These are phyloP conservation scores for Globisporangium polare DNA, from an alignment of 352 stramenopile species.

Conservation along the genomic window DNA sequence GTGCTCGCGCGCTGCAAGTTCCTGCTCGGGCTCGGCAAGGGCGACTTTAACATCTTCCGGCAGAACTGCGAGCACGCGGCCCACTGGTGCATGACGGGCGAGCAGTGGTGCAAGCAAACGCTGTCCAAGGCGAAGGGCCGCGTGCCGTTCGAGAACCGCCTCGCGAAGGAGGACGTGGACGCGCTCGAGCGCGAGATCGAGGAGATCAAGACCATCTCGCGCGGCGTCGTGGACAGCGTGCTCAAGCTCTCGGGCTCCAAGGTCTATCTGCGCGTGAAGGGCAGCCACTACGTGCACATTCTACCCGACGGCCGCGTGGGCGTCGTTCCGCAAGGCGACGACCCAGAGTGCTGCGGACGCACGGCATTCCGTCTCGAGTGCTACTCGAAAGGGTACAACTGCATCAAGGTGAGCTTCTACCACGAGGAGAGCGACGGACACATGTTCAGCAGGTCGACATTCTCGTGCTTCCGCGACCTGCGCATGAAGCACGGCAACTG, in stretches of 20 bases:
- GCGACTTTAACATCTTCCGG: conserved; percentile 86
- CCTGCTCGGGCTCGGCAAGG: conserved; percentile 63
- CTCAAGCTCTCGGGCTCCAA: conserved; percentile 50
- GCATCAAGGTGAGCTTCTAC: conserved; percentile 81
- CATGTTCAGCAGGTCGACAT: conserved; percentile 85
- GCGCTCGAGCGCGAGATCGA: conserved; percentile 68
- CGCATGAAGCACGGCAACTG: conserved; percentile 67
- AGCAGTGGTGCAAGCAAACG: conserved; percentile 88
- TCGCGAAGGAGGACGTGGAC: conserved; percentile 74
- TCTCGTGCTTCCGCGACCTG: conserved; percentile 82
- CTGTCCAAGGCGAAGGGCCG: conserved; percentile 64
- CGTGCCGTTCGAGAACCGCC: conserved; percentile 76
- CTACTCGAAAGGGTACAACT: conserved; percentile 83
- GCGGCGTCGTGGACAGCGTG: conserved; percentile 62
- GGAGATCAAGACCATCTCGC: conserved; percentile 67
- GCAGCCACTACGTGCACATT: conserved; percentile 62
- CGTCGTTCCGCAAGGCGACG: conserved; percentile 41
- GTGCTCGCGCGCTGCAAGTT: conserved; percentile 83
- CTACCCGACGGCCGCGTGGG: conserved; percentile 44
- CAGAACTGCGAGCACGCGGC: conserved; percentile 87
- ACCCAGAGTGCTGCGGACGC: conserved; percentile 42
- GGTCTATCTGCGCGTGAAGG: conserved; percentile 71
- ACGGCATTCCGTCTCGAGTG: conserved; percentile 74
- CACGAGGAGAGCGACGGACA: conserved; percentile 58
- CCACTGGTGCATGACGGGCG: conserved; percentile 87